Percentiles rank a stretch among this genome's conserved stretches.
phyloP scores from a whole-genome alignment of 2,329 filamentous ascomycete species.

The Cryphonectria parasitica region DNA sequence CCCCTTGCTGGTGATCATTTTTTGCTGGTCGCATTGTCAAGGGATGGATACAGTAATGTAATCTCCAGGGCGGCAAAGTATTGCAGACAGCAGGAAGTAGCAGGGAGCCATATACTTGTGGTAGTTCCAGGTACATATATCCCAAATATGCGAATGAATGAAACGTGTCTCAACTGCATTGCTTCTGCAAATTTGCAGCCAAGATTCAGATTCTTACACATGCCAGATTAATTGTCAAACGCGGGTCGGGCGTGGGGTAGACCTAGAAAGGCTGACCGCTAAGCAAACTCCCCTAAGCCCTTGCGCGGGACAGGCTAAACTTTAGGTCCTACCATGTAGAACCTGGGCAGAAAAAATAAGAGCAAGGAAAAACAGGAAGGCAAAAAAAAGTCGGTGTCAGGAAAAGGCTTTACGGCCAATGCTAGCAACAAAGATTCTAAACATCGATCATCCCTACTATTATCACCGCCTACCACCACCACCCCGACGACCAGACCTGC shows the following conservation, averaged over 20 bases:
- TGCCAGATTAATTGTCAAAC: slow-evolving; percentile 10
- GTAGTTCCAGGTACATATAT: neutral
- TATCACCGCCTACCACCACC: slow-evolving; percentile 1
- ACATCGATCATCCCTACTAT: slow-evolving; percentile 19
- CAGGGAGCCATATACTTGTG: neutral
- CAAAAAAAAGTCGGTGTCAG: neutral
- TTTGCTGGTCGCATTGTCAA: neutral
- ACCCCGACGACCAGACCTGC: slow-evolving; percentile 6
- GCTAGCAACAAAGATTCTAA: neutral
- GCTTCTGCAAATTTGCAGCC: slow-evolving; percentile 2
- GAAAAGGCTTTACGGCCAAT: neutral
- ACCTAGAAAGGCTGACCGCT: neutral
- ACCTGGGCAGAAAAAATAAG: neutral
- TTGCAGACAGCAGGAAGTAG: neutral
- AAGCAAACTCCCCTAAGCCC: neutral
- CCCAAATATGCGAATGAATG: neutral
- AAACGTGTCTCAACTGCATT: neutral
- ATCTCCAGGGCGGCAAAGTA: neutral
- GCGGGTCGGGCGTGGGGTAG: slow-evolving; percentile 9
- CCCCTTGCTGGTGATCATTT: neutral
- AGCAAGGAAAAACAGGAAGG: neutral
- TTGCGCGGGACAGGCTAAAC: neutral
- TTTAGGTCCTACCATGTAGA: neutral
- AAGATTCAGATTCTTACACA: neutral
- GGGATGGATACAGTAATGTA: neutral